phyloP scores from a whole-genome alignment of 495 filamentous ascomycete genomes.

The Hypoxylon subgilvum region DNA sequence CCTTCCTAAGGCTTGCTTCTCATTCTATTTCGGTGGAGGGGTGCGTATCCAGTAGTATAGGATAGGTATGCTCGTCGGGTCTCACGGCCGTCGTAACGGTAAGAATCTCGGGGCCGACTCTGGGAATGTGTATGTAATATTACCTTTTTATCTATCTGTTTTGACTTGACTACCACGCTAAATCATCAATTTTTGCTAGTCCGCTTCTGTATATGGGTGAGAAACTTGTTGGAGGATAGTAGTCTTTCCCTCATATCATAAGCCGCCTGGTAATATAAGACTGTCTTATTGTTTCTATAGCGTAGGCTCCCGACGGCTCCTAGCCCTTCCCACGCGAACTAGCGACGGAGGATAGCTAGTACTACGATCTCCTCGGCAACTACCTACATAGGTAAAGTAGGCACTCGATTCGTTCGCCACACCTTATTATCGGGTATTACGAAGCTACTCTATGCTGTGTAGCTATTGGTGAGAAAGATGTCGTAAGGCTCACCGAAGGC shows the following conservation, averaged over 20 bases:
- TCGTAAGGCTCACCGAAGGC: constrained; percentile 36
- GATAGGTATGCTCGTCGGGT: background rate
- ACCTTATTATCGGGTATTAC: constrained; percentile 17
- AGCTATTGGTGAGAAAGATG: constrained; percentile 27
- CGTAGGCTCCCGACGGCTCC: too few species aligned
- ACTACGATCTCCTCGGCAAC: constrained; percentile 8
- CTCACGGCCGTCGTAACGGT: constrained; percentile 10
- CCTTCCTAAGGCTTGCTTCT: background rate
- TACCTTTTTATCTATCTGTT: background rate
- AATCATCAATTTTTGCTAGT: background rate
- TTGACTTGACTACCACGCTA: background rate
- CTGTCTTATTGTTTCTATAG: too few species aligned
- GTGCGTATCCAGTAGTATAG: too few species aligned
- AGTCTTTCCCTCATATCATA: too few species aligned
- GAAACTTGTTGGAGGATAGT: too few species aligned
- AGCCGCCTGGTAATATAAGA: too few species aligned
- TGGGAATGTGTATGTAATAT: too few species aligned
- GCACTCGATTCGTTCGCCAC: constrained; percentile 24
- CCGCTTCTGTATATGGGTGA: background rate
- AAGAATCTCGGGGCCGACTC: too few species aligned
- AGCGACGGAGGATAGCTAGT: constrained; percentile 4
- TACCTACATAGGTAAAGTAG: too few species aligned
- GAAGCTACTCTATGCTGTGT: constrained; percentile 11
- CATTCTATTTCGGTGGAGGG: too few species aligned
- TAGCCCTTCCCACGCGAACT: constrained; percentile 3